phyloP scores from a whole-genome alignment of 257 asterid species.

The Solanum chmielewskii region DNA sequence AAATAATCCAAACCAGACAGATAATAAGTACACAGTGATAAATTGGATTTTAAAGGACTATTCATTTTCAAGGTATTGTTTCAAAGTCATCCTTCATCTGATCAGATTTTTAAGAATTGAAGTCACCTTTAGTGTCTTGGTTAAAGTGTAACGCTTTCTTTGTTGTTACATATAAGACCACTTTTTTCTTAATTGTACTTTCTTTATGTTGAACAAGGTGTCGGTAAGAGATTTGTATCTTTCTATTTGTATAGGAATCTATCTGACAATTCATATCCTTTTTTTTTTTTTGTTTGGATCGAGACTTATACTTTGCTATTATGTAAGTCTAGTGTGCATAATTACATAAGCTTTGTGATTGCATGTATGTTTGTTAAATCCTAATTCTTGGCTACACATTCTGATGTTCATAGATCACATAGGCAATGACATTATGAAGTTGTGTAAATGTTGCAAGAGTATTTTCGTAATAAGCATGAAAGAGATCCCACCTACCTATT shows the following conservation, averaged over 20 bases:
- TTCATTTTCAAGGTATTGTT: background rate
- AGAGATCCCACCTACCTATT: background rate
- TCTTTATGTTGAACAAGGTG: background rate
- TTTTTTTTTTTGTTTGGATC: background rate
- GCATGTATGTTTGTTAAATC: background rate
- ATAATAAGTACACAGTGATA: background rate
- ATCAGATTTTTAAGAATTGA: background rate
- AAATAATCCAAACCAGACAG: background rate
- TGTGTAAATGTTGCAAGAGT: background rate
- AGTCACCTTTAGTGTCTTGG: background rate
- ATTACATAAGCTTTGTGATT: background rate
- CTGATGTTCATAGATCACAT: background rate
- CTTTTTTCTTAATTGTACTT: background rate
- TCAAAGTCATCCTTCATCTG: too few relatives aligned
- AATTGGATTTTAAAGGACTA: background rate
- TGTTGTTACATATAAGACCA: background rate
- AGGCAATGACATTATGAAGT: background rate
- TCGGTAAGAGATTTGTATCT: background rate
- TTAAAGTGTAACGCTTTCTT: background rate
- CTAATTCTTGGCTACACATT: background rate
- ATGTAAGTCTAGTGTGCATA: background rate
- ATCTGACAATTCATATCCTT: background rate
- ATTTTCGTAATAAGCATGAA: background rate
- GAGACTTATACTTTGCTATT: background rate
- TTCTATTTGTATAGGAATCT: background rate